These are phyloP conservation scores for Chaetoceros muelleri DNA, from an alignment of 108 stramenopile species.

Conservation along the genomic window DNA sequence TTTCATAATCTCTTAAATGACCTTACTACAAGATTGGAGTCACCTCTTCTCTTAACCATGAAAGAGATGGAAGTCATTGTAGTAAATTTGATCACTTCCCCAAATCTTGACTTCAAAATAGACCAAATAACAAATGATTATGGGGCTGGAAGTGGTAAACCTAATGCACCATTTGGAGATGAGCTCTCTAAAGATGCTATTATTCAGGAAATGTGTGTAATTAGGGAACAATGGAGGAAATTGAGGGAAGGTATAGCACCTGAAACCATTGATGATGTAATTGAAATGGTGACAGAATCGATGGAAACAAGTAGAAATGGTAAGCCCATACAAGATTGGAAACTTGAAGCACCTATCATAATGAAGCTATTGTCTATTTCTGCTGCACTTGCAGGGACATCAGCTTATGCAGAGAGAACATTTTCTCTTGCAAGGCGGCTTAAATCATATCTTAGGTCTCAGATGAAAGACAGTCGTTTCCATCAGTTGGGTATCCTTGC, in stretches of 20 bases:
- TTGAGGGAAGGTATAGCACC: not conserved
- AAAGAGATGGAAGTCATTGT: not conserved
- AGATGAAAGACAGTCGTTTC: not conserved
- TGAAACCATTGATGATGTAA: not conserved
- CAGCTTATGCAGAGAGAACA: not conserved
- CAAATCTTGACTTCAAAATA: not conserved
- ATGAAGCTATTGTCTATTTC: not conserved
- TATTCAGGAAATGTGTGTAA: not conserved
- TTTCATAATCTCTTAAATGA: not conserved
- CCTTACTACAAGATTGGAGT: not conserved
- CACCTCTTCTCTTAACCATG: not conserved
- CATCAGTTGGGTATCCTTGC: not conserved
- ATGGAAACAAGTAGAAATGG: not conserved
- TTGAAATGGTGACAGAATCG: not conserved
- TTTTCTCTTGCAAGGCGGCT: not conserved
- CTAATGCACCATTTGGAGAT: not conserved
- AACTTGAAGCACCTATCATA: not conserved
- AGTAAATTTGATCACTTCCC: not conserved
- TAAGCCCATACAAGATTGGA: not conserved
- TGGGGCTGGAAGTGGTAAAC: not conserved
- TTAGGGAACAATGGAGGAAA: not conserved
- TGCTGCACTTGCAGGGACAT: not conserved
- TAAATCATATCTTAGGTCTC: not conserved
- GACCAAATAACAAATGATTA: not conserved
- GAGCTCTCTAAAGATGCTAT: not conserved